These are phyloP conservation scores for Fraxinus paxiana DNA, from an alignment of 305 asterid genomes.

Conservation along the genomic window DNA sequence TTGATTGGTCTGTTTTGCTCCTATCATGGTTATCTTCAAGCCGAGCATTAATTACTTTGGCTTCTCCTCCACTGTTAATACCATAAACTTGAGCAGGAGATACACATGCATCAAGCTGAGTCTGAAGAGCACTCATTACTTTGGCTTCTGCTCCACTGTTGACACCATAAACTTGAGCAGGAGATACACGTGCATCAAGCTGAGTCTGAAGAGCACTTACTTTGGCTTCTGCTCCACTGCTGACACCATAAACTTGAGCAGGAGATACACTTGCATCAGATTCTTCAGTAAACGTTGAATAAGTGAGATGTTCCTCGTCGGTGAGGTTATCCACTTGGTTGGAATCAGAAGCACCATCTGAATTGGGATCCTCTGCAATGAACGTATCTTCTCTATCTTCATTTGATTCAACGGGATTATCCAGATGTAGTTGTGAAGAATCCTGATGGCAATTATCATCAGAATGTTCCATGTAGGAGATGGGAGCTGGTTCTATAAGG, in stretches of 20 bases:
- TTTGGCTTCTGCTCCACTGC: conserved; percentile 27
- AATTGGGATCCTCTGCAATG: conserved; percentile 39
- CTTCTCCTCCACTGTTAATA: conserved; percentile 26
- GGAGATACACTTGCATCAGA: conserved; percentile 53
- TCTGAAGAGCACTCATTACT: conserved; percentile 13
- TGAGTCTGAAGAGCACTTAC: conserved; percentile 14
- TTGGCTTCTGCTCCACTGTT: conserved; percentile 27
- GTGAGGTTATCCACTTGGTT: conserved; percentile 36
- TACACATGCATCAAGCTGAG: conserved; percentile 34
- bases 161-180: conserved; percentile 23
- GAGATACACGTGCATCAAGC: conserved; percentile 41
- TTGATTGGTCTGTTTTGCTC: conserved; percentile 38
- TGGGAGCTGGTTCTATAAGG: conserved; percentile 39
- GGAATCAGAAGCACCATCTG: conserved; percentile 42
- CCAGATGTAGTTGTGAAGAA: conserved; percentile 30
- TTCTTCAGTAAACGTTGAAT: conserved; percentile 54
- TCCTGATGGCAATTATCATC: conserved; percentile 62
- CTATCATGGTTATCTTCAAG: conserved; percentile 26
- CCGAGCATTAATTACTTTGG: conserved; percentile 15
- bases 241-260: conserved; percentile 18
- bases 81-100: conserved; percentile 32
- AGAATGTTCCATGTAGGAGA: conserved; percentile 39
- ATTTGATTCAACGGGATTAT: conserved; percentile 25
- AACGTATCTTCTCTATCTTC: conserved; percentile 33
- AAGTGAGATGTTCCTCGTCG: conserved; percentile 51